Percentiles rank a stretch among this genome's conserved stretches.
Evolutionary conservation across 768 basidiomycete species (phyloP).

Genomic region (Leccinum olivaceopallidum): DNA sequence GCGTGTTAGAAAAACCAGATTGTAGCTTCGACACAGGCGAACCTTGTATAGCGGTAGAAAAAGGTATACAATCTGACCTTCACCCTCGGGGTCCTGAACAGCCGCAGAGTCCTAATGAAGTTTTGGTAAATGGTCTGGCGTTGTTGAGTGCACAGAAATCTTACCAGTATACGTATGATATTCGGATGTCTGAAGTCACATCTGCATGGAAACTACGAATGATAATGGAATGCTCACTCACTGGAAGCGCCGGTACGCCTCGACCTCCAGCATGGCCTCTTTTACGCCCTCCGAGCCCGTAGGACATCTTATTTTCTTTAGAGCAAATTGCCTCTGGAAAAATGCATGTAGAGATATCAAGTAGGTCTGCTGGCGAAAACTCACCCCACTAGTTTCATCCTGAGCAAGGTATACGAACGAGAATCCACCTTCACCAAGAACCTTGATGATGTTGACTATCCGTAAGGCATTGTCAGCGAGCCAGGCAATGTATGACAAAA

Average conservation of each 20-base stretch:
- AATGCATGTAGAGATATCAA: neutral
- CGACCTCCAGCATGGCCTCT: conserved; percentile 86
- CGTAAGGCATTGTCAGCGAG: conserved; percentile 4
- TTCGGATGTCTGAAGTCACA: conserved; percentile 74
- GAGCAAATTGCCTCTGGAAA: conserved; percentile 80
- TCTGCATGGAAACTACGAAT: neutral
- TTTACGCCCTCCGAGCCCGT: conserved; percentile 85
- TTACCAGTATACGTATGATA: conserved; percentile 90
- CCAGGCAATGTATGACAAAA: neutral
- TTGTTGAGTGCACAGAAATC: conserved; percentile 14
- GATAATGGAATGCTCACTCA: conserved; percentile 38
- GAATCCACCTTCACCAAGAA: conserved; percentile 96
- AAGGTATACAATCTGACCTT: conserved; percentile 93
- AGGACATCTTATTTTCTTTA: conserved; percentile 97
- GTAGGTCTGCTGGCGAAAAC: conserved; percentile 26
- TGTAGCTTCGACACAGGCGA: conserved; percentile 10
- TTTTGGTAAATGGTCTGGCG: neutral
- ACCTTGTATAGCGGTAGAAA: conserved; percentile 95
- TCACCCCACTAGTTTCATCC: conserved; percentile 81
- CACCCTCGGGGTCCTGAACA: conserved; percentile 90
- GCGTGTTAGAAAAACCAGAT: neutral
- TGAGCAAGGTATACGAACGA: conserved; percentile 89
- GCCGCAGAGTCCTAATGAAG: conserved; percentile 81
- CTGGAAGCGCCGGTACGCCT: conserved; percentile 95
- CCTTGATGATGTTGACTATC: conserved; percentile 83